Conservation (phyloP, 2,329 filamentous ascomycete species). For the Colletotrichum sp. region DNA sequence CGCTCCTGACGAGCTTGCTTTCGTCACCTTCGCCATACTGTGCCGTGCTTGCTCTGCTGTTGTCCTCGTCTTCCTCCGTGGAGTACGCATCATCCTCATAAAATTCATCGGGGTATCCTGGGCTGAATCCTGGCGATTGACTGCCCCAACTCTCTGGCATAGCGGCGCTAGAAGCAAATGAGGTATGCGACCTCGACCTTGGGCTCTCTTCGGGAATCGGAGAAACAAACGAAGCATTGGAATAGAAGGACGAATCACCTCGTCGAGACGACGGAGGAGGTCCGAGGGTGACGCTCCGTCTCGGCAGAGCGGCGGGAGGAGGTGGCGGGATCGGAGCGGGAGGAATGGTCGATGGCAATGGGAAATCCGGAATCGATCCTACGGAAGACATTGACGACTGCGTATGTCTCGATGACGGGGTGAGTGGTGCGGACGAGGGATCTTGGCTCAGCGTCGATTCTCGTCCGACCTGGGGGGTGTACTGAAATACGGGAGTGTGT, state of each 20-base stretch:
- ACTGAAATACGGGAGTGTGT: slow-evolving; percentile 59
- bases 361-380: slow-evolving; percentile 65
- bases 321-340: slow-evolving; percentile 14
- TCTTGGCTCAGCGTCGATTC: slow-evolving; percentile 40
- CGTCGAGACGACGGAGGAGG: slow-evolving; percentile 66
- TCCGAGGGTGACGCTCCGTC: slow-evolving; percentile 60
- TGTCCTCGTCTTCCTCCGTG: slow-evolving; percentile 43
- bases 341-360: slow-evolving; percentile 43
- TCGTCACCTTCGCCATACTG: slow-evolving; percentile 56
- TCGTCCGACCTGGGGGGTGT: slow-evolving; percentile 40
- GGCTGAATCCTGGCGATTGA: slow-evolving; percentile 48
- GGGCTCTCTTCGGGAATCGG: slow-evolving; percentile 77
- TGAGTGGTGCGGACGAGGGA: slow-evolving; percentile 47
- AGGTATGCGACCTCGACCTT: slow-evolving; percentile 61
- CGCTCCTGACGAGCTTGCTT: slow-evolving; percentile 62
- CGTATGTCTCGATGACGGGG: slow-evolving; percentile 55
- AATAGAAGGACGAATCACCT: slow-evolving; percentile 69
- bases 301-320: slow-evolving; percentile 32
- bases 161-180: slow-evolving; percentile 74
- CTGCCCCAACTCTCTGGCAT: slow-evolving; percentile 73
- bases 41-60: slow-evolving; percentile 33
- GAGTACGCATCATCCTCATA: slow-evolving; percentile 50
- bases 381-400: slow-evolving; percentile 58
- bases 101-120: slow-evolving; percentile 51
- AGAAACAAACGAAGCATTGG: slow-evolving; percentile 70